Evolutionary conservation across 352 stramenopile species (phyloP).

Genomic region (Pythium sp.): DNA sequence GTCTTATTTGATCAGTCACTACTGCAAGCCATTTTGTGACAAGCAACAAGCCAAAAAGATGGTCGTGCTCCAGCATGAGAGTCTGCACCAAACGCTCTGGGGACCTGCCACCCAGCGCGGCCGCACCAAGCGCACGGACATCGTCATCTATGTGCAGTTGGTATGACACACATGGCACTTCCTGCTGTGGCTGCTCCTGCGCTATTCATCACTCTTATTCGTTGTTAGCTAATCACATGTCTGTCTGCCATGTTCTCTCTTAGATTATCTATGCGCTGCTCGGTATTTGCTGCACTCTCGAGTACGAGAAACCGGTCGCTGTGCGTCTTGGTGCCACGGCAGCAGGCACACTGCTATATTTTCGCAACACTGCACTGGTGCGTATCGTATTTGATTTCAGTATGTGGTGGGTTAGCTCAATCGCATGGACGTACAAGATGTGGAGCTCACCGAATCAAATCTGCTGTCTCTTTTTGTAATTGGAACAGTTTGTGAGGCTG

Average conservation of each 20-base stretch:
- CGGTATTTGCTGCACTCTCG: conserved; percentile 27
- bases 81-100: conserved; percentile 62
- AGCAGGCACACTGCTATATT: conserved; percentile 46
- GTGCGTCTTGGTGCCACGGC: conserved; percentile 35
- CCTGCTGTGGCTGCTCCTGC: background rate
- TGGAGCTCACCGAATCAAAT: background rate
- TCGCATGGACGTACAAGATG: no score
- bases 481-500: conserved; percentile 53
- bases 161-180: conserved; percentile 15
- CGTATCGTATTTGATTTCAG: background rate
- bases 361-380: conserved; percentile 60
- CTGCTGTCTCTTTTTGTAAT: background rate
- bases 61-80: conserved; percentile 64
- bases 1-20: no score
- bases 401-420: background rate
- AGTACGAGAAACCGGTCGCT: conserved; percentile 55
- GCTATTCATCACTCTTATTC: background rate
- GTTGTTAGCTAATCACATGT: conserved; percentile 3
- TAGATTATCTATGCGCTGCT: conserved; percentile 33
- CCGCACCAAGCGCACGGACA: conserved; percentile 40
- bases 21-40: background rate
- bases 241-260: no score
- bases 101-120: conserved; percentile 36
- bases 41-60: conserved; percentile 24
- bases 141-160: conserved; percentile 46